Evolutionary conservation across 306 rosid species (phyloP).

Genomic region (Dryas drummondii): DNA sequence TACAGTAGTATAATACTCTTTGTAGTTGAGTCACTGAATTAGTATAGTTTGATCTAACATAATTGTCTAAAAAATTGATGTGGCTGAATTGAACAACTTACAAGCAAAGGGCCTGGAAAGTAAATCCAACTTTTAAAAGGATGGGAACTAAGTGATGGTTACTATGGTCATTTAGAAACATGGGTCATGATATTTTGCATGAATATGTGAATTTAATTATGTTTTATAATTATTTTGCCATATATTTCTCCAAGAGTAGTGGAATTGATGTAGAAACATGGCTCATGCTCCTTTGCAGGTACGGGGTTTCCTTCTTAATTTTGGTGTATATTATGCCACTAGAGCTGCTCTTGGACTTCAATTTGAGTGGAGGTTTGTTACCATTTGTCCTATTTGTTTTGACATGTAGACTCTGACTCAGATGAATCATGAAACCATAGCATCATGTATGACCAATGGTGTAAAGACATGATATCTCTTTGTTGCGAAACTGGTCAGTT

Average conservation of each 20-base stretch:
- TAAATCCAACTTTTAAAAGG: background rate
- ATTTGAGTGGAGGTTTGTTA: conserved; percentile 88
- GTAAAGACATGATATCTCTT: background rate
- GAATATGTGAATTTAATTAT: background rate
- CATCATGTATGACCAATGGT: conserved; percentile 1
- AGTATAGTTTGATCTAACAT: background rate
- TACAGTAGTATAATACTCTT: background rate
- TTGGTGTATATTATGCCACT: conserved; percentile 93
- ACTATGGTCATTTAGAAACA: background rate
- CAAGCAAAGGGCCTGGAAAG: background rate
- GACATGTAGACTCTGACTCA: conserved; percentile 11
- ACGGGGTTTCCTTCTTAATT: conserved; percentile 91
- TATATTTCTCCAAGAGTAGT: background rate
- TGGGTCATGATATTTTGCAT: background rate
- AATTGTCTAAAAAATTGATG: background rate
- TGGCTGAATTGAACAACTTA: background rate
- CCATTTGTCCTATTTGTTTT: conserved; percentile 21
- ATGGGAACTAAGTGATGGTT: background rate
- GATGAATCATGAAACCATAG: conserved; percentile 23
- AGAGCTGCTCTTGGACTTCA: conserved; percentile 94
- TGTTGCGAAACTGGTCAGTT: background rate
- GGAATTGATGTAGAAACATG: conserved; percentile 3
- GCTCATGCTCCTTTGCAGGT: conserved; percentile 52
- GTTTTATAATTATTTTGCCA: background rate
- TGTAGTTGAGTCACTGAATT: background rate